Conservation (phyloP, 371 early-diverging fungal species). For the Rhizomucor miehei region DNA sequence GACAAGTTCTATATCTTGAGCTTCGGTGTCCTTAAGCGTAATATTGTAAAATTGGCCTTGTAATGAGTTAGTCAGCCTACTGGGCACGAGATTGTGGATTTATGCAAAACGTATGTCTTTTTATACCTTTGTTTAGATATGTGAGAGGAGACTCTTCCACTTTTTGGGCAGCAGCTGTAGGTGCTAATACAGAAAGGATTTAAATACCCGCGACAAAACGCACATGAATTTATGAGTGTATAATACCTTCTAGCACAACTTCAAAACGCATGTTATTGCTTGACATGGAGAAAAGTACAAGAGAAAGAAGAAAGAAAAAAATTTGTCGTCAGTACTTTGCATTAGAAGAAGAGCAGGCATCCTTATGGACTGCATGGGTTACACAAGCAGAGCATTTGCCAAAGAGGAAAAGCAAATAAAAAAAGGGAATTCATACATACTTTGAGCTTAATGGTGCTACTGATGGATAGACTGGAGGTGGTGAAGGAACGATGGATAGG, state of each 20-base stretch:
- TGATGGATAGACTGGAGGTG: too few species aligned
- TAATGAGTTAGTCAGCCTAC: neutral
- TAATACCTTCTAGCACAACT: too few species aligned
- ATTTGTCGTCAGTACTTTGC: neutral
- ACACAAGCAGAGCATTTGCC: neutral
- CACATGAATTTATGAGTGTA: too few species aligned
- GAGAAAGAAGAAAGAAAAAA: slow-evolving; percentile 2
- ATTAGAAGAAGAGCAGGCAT: neutral
- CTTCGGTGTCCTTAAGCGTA: slow-evolving; percentile 45
- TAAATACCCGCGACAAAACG: too few species aligned
- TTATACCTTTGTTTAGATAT: slow-evolving; percentile 56
- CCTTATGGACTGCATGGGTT: too few species aligned
- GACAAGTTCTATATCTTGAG: slow-evolving; percentile 42
- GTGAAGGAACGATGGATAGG: too few species aligned
- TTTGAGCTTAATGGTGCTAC: too few species aligned
- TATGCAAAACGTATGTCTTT: neutral
- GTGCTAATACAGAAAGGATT: slow-evolving; percentile 11
- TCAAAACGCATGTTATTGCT: neutral
- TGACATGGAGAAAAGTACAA: neutral
- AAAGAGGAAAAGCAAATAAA: too few species aligned
- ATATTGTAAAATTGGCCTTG: slow-evolving; percentile 59
- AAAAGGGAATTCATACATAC: too few species aligned
- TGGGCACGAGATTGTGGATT: neutral
- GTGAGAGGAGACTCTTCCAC: slow-evolving; percentile 54
- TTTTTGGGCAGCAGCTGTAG: slow-evolving; percentile 56